Base-by-base conservation (phyloP, 1,284 basidiomycete species). In the Austroboletus novae-zelandiae region DNA sequence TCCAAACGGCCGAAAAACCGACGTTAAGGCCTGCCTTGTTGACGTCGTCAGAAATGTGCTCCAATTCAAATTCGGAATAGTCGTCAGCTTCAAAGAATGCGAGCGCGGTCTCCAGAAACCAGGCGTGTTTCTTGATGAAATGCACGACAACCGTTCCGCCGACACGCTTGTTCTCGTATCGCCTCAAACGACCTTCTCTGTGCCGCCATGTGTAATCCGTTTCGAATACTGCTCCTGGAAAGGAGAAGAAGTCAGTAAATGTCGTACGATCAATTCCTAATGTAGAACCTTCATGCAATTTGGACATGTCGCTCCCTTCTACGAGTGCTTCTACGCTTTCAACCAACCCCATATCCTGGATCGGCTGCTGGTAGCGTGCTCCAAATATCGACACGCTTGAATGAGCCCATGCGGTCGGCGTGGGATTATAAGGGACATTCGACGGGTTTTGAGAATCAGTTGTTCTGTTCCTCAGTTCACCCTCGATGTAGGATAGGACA, bases 81-180 rank as follows among this genome's bases (percentile, higher is more conserved):
- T 90, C 86, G 13, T 86, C 80, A 8, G 84, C 80, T 36, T 92
- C 91, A 29, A 98, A 74, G 18, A 98, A 72, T 18, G 93, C 94
- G 15, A 94, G 71, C 14, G 92, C 90, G 1, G 96, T 92, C 74
- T 99, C 96, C 57, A 93, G 71, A 71, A 93, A 98, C 96, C 95
- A 99, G 72, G 91, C 88, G 60, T 92, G 85, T 68, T 93, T 89
- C 81, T 98, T 99, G 74, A 98, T 88, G 67, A 91, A 98, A 72
- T 99, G 96, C 40, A 99, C 94, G 23, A 94, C 89, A 40, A 96
- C 81, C 1, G 96, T 99, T 5, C 96, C 96, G 3, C 96, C 96
- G 8, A 91, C 78, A 44, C 88, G 84, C 53, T 79, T 74, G 43
- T 78, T 75, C 56, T 84, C 77, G 70, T 91, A 92, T 50, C 84